Conservation (phyloP, 2,329 filamentous ascomycete genomes). For the Pyricularia grisea region DNA sequence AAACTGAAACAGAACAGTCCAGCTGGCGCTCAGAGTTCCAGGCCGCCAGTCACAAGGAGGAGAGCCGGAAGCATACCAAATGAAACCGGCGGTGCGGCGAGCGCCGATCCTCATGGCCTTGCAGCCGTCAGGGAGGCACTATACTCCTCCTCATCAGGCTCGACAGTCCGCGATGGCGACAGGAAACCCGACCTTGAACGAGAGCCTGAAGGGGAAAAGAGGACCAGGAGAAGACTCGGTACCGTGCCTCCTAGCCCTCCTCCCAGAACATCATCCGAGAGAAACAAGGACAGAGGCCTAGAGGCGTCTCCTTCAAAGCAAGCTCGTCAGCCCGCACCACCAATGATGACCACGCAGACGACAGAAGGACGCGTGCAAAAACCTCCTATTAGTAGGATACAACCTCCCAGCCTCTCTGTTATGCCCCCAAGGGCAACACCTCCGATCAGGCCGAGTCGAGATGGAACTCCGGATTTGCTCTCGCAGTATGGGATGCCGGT, state of each 20-base stretch:
- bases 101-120: slow-evolving; percentile 45
- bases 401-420: slow-evolving; percentile 14
- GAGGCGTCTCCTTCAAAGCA: slow-evolving; percentile 26
- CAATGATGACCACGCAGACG: slow-evolving; percentile 13
- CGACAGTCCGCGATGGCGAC: slow-evolving; percentile 50
- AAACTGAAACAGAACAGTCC: slow-evolving; percentile 46
- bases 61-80: slow-evolving; percentile 45
- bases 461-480: slow-evolving; percentile 55
- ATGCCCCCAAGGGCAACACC: slow-evolving; percentile 25
- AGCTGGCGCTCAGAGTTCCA: slow-evolving; percentile 15
- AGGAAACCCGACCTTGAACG: slow-evolving; percentile 23
- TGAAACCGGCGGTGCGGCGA: slow-evolving; percentile 35
- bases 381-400: slow-evolving; percentile 14
- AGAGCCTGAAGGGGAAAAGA: slow-evolving; percentile 12
- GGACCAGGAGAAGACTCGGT: slow-evolving; percentile 32
- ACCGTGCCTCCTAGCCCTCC: slow-evolving; percentile 50
- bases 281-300: slow-evolving; percentile 31
- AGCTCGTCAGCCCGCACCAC: slow-evolving; percentile 17
- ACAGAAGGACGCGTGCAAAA: slow-evolving; percentile 12
- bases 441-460: slow-evolving; percentile 56
- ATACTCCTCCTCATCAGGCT: slow-evolving; percentile 64
- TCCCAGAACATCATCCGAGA: slow-evolving; percentile 51
- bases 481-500: slow-evolving; percentile 40
- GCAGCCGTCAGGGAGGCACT: slow-evolving; percentile 59
- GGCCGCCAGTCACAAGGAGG: slow-evolving; percentile 34